Conservation (phyloP, 2,329 filamentous ascomycete species). For the Pseudopyrenochaeta lycopersici region DNA sequence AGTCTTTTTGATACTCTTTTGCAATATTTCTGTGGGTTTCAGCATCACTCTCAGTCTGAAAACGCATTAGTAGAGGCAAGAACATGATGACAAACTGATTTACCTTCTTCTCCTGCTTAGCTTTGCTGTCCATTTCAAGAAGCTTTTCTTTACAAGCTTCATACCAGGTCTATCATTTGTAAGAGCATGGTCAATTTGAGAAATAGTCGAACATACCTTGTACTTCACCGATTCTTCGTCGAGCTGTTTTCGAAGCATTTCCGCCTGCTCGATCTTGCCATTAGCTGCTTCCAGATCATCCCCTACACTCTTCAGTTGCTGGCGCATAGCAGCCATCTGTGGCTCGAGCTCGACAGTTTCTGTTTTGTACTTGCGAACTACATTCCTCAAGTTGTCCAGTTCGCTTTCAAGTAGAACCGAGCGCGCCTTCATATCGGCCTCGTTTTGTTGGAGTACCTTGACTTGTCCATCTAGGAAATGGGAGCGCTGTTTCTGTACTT, state of each 20-base stretch:
- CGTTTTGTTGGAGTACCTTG: slow-evolving; percentile 8
- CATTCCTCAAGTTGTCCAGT: slow-evolving; percentile 14
- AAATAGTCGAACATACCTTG: slow-evolving; percentile 4
- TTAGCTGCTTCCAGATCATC: slow-evolving; percentile 18
- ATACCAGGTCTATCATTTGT: not conserved
- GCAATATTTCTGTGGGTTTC: slow-evolving; percentile 7
- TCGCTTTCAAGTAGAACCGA: slow-evolving; percentile 25
- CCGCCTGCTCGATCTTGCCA: slow-evolving; percentile 4
- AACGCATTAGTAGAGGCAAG: not conserved
- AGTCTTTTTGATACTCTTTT: slow-evolving; percentile 10
- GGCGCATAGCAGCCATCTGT: slow-evolving; percentile 15
- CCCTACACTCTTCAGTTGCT: slow-evolving; percentile 14
- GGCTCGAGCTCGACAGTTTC: slow-evolving; percentile 11
- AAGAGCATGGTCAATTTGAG: not conserved
- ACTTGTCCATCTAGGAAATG: slow-evolving; percentile 20
- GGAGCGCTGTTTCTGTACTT: slow-evolving; percentile 21
- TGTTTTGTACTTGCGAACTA: not conserved
- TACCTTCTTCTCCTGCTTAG: slow-evolving; percentile 8
- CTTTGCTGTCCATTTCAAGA: not conserved
- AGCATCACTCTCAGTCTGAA: slow-evolving; percentile 1
- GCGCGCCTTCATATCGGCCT: slow-evolving; percentile 17
- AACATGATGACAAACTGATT: not conserved
- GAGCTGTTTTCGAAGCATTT: slow-evolving; percentile 10
- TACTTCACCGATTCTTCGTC: slow-evolving; percentile 4
- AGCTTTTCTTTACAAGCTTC: slow-evolving; percentile 4